A percentile compares a stretch with the other conserved stretches of the same genome.
Conservation (phyloP, 176 grass and related monocot genomes). For the Aegilops sharonensis region DNA sequence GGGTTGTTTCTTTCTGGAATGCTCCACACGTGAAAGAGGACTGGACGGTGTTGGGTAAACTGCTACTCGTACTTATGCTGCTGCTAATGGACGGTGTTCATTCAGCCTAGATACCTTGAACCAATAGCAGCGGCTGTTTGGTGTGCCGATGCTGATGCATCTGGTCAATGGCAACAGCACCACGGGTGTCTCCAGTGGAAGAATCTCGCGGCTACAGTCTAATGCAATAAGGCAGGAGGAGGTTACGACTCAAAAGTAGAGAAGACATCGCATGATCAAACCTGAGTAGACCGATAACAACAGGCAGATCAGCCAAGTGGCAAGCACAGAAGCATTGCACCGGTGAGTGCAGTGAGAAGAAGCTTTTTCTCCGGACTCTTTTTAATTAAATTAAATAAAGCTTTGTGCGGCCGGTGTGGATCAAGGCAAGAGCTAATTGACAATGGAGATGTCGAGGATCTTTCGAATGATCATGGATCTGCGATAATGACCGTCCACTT, state of each 20-base stretch:
- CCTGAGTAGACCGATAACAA: neutral
- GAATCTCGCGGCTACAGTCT: neutral
- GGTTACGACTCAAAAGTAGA: neutral
- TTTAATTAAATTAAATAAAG: neutral
- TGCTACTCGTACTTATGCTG: neutral
- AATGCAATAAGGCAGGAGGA: neutral
- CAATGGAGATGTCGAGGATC: conserved; percentile 32
- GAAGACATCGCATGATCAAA: too few species aligned
- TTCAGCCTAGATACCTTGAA: neutral
- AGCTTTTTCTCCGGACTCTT: neutral
- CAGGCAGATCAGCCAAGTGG: neutral
- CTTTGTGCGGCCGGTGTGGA: conserved; percentile 13
- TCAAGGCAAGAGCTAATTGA: conserved; percentile 13
- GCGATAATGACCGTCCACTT: conserved; percentile 39
- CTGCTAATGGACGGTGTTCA: neutral
- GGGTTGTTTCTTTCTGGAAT: neutral
- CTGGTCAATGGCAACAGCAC: conserved; percentile 25
- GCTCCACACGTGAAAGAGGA: neutral
- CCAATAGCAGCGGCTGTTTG: neutral
- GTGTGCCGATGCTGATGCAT: conserved; percentile 11
- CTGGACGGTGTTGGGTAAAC: neutral
- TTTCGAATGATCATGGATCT: conserved; percentile 16
- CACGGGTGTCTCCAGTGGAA: neutral
- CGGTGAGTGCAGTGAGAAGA: neutral
- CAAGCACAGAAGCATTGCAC: neutral